These are phyloP conservation scores for Cyberlindnera maritima DNA, from an alignment of 805 yeast species.

Conservation along the genomic window DNA sequence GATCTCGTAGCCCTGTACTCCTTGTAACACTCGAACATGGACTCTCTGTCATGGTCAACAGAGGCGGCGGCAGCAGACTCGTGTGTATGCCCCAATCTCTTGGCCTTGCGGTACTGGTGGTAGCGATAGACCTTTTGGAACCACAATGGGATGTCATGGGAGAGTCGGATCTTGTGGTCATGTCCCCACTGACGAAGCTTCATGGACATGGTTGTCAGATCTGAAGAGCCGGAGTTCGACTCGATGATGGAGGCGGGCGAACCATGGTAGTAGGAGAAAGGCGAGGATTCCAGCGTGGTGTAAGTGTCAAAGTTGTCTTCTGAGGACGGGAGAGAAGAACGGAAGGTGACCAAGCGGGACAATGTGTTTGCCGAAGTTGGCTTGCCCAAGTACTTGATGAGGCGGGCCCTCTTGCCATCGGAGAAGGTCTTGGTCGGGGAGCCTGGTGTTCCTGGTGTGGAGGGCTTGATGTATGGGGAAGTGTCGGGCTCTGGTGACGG, in stretches of 20 bases:
- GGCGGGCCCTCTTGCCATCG: neutral
- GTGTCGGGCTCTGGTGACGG: neutral
- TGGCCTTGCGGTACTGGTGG: neutral
- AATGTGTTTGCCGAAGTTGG: no score
- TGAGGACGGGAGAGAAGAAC: no score
- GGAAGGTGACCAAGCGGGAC: no score
- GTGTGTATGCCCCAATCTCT: neutral
- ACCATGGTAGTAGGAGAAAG: no score
- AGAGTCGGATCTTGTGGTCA: neutral
- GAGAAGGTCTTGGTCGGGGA: neutral
- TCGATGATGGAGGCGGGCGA: no score
- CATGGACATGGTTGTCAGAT: neutral
- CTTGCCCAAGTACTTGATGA: neutral
- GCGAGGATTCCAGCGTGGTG: no score
- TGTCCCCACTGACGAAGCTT: neutral
- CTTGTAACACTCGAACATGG: constrained; percentile 2
- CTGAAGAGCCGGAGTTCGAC: neutral
- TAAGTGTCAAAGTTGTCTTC: no score
- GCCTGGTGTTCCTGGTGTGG: neutral
- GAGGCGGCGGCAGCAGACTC: neutral
- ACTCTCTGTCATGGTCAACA: neutral
- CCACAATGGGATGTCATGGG: constrained; percentile 2
- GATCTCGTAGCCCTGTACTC: neutral
- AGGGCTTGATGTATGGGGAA: neutral
- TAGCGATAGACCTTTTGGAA: constrained; percentile 1